Base-by-base conservation (phyloP, 75 land plant genomes). In the Selaginella tamariscina region DNA sequence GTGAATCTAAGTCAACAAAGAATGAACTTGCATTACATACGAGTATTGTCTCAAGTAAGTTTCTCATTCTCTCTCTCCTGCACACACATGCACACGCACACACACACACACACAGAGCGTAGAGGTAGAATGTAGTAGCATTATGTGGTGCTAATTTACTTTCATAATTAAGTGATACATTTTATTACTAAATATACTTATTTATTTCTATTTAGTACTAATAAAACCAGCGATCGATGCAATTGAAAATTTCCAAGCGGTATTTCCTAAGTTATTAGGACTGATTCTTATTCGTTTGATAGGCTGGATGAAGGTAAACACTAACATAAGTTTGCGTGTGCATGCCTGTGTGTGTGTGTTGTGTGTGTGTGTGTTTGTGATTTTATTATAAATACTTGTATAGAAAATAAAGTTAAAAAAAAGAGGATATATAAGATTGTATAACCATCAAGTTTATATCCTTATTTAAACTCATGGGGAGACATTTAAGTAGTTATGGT, bases 21-120 rank as follows among this genome's bases (percentile, higher is more conserved):
- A 32, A 71, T 27, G 73, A 71, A 49, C 73, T 71, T 32, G 68
- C 39, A 71, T 1, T 71, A 27, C 73, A 71, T 24, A 62, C 64
- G 30, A 27, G 28, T 23, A 44, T 71, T 21, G 69, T 33, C 32
- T 62, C 32, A 20, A 31, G 73, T 71, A 64, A 24, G 26, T 0
- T 26, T 9, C n/a, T n/a, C 23, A 9, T 28, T 66, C n/a, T n/a
- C n/a, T n/a, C n/a, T n/a, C n/a, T n/a, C n/a, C n/a, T n/a, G n/a
- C n/a, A n/a, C n/a, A n/a, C n/a, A n/a, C n/a, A n/a, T n/a, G n/a
- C n/a, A n/a, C n/a, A n/a, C n/a, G n/a, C n/a, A n/a, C n/a, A n/a
- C n/a, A n/a, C n/a, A n/a, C n/a, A n/a, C n/a, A n/a, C n/a, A n/a
- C n/a, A n/a, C n/a, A n/a, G n/a, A n/a, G n/a, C n/a, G n/a, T n/a